Evolutionary conservation across 768 basidiomycete species (phyloP), one percentile per base, ranked within the genome.

Genomic region (Lactifluus subvellereus): DNA sequence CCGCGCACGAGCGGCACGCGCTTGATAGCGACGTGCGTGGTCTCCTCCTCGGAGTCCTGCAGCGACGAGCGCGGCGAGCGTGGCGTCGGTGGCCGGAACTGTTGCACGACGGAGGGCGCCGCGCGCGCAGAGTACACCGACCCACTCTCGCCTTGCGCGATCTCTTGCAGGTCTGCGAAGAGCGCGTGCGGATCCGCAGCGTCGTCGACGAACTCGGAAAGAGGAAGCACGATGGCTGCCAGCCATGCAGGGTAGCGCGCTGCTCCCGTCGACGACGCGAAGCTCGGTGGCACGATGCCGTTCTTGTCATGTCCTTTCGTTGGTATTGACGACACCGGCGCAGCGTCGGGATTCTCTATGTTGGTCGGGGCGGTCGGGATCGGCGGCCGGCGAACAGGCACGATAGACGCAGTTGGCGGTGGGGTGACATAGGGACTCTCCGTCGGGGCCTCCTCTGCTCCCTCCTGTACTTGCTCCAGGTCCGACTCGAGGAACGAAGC

Each of bases 111-210:
- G 2, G 35, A 22, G 9, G 64, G 27, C 3, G 60, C 35, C 0
- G 48, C 71, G 32, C 72, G 70, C 2, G 80, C 82, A 16, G 78
- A 76, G 61, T 75, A 83, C 20, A 94, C 88, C 2, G 82, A 85
- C 4, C 91, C 91, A 47, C 82, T 87, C 70, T 92, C 91, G 37
- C 91, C 90, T 71, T 92, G 88, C 0, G 89, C 91, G 33, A 94
- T 86, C 74, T 91, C 91, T 58, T 80, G 82, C 51, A 91, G 75
- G 64, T 89, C 83, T 9, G 78, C 74, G 72, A 88, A 92, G 61
- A 82, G 80, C 4, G 81, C 77, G 1, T 80, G 77, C 4, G 89
- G 90, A 69, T 91, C 82, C 20, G 82, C 72, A 1, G 75, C 71
- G 53, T 84, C 80, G 66, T 86, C 80, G 68, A 92, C 87, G 71